Percentiles rank a stretch among this genome's conserved stretches.
phyloP scores from a whole-genome alignment of 805 yeast species.

The Yamadazyma laniorum region DNA sequence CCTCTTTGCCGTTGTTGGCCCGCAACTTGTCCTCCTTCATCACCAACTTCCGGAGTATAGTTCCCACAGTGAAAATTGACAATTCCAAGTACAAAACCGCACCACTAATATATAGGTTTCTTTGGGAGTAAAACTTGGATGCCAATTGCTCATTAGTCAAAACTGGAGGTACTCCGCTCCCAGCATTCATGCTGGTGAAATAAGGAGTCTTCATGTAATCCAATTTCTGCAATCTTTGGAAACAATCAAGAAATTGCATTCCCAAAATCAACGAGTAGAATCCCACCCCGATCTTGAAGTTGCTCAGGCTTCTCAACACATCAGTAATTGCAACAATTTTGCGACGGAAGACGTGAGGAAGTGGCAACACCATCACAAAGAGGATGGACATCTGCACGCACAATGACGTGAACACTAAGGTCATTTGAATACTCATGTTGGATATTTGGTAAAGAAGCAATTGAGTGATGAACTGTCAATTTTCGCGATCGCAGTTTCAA shows the following conservation, averaged over 20 bases:
- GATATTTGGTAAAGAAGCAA: too few relatives aligned
- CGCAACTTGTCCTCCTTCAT: conserved; percentile 36
- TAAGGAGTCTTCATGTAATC: conserved; percentile 22
- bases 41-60: conserved; percentile 52
- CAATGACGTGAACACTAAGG: conserved; percentile 46
- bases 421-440: conserved; percentile 45
- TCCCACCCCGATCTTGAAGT: conserved; percentile 44
- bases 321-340: conserved; percentile 39
- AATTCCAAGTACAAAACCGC: conserved; percentile 56
- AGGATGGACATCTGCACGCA: conserved; percentile 52
- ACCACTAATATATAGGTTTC: conserved; percentile 62
- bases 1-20: conserved; percentile 10
- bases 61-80: conserved; percentile 54
- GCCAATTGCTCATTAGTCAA: conserved; percentile 53
- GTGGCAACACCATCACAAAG: conserved; percentile 51
- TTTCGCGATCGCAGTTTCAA: too few relatives aligned
- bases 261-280: conserved; percentile 45
- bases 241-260: conserved; percentile 54
- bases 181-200: conserved; percentile 11
- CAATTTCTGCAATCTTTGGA: conserved; percentile 39
- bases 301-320: conserved; percentile 31
- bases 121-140: conserved; percentile 58
- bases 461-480: too few relatives aligned
- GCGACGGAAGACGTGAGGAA: conserved; percentile 49
- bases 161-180: conserved; percentile 10